Base-by-base conservation (phyloP, 495 filamentous ascomycete species). In the Paragyromitra xinjiangensis region DNA sequence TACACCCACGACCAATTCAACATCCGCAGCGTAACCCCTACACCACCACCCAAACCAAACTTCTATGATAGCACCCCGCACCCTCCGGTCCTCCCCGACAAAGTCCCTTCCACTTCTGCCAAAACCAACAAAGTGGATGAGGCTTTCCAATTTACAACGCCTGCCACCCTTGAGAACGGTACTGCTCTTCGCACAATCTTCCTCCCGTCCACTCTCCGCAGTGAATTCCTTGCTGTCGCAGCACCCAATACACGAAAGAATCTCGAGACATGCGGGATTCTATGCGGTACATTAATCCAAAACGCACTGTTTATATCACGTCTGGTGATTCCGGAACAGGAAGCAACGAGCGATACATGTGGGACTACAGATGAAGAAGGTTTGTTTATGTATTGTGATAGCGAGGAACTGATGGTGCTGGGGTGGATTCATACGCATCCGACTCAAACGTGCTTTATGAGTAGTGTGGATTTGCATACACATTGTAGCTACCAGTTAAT, bases 341-440 rank as follows among this genome's bases (percentile, higher is more conserved):
- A 89, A 34, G 90, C 91, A 75, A 98, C 95, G 1, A 90, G 90
- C 7, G 94, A 98, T 80, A 98, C 95, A 0, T 99, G 95, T 83
- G 94, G 97, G 80, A 98, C 91, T 4, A 88, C 92, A 34, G 94
- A 97, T 78, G 95, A 97, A 81, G 87, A 86, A 45, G 90, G 88
- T 0, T 87, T 97, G 26, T 92, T 97, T 56, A 93, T 96, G 42
- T 98, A 94, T 81, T 95, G 93, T 80, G 91, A 95, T 77, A 87
- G 86, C 6, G 90, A 97, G 79, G 92, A 97, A 56, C 82, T 98
- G 50, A 90, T 98, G 84, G 90, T 95, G 73, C 87, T 98, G 8
- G 95, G 95, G 67, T 99, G 95, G 95, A 99, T 99, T 70, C 95
- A 99, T 83, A 99, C 95, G 0, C 95, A 99, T 82, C 95, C 95